These are phyloP conservation scores for Boletus tylopilopsis DNA, from an alignment of 768 basidiomycete species.

Conservation along the genomic window DNA sequence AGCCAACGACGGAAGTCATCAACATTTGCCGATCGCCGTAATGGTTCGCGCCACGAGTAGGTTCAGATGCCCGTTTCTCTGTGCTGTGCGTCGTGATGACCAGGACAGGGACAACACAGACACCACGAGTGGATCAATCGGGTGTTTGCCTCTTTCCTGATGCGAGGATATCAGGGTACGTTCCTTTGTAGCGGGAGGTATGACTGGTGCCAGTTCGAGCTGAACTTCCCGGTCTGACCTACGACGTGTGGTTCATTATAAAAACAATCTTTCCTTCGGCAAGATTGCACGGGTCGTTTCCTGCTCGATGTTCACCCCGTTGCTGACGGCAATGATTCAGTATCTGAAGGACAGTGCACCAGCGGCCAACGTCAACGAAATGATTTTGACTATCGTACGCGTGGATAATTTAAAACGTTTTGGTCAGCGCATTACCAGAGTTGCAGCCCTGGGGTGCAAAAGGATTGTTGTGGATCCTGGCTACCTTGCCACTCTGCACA, in stretches of 20 bases:
- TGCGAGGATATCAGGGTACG: conserved; percentile 31
- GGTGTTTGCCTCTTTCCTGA: conserved; percentile 1
- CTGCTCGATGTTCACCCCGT: not conserved
- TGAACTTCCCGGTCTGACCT: not conserved
- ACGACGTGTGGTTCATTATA: conserved; percentile 1
- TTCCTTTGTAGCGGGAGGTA: too few relatives aligned
- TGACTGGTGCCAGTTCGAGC: not conserved
- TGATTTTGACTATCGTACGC: too few relatives aligned
- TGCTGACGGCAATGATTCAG: not conserved
- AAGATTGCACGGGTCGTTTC: not conserved
- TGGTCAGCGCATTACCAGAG: not conserved
- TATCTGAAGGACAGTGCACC: not conserved
- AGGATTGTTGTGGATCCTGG: too few relatives aligned
- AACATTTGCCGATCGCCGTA: conserved; percentile 61
- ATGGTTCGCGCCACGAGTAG: conserved; percentile 37
- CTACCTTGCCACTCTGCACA: too few relatives aligned
- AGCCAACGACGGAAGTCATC: conserved; percentile 46
- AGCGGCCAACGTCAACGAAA: not conserved
- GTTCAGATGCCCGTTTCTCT: conserved; percentile 35
- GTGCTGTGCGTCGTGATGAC: not conserved
- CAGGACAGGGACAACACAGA: not conserved
- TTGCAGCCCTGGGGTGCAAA: not conserved
- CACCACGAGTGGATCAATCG: not conserved
- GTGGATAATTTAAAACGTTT: not conserved
- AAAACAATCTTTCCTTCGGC: not conserved